These are phyloP conservation scores for Mycosphaerella sp. DNA, from an alignment of 2,329 filamentous ascomycete species.

Conservation along the genomic window DNA sequence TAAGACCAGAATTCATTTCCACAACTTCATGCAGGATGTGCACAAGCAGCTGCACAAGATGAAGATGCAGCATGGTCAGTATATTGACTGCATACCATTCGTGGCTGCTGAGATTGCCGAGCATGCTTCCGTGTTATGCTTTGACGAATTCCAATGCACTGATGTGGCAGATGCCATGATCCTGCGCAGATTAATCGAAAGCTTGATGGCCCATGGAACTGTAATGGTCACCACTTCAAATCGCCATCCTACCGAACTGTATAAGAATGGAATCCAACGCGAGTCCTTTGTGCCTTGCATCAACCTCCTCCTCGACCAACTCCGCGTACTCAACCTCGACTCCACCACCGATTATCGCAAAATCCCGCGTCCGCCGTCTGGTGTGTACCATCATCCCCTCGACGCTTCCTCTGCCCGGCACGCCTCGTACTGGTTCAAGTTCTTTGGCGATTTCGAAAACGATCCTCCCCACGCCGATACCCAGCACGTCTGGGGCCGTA, in stretches of 20 bases:
- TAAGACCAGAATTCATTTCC: conserved; percentile 94
- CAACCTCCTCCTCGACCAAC: conserved; percentile 73
- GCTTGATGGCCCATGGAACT: conserved; percentile 92
- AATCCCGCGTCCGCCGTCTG: conserved; percentile 84
- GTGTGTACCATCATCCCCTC: conserved; percentile 87
- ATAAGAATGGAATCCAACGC: conserved; percentile 96
- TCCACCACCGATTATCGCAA: conserved; percentile 96
- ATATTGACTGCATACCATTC: conserved; percentile 84
- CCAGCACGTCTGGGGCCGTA: conserved; percentile 86
- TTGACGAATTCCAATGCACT: conserved; percentile 98
- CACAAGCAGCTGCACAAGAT: conserved; percentile 84
- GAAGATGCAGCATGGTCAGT: conserved; percentile 82
- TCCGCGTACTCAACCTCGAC: conserved; percentile 90
- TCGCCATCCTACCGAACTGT: conserved; percentile 90
- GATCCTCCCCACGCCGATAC: conserved; percentile 69
- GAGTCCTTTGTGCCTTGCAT: conserved; percentile 95
- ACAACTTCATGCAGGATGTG: conserved; percentile 99
- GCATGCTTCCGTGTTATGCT: conserved; percentile 79
- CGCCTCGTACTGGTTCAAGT: conserved; percentile 91
- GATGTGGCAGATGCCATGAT: conserved; percentile 99
- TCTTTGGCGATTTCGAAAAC: conserved; percentile 74
- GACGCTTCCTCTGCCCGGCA: conserved; percentile 71
- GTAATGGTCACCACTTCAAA: conserved; percentile 95
- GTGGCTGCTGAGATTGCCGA: conserved; percentile 92
- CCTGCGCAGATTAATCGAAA: conserved; percentile 74